Percentiles rank a stretch among this genome's conserved stretches.
Evolutionary conservation across 371 early-diverging fungal genomes (phyloP).

Genomic region (Nematocida sp.): DNA sequence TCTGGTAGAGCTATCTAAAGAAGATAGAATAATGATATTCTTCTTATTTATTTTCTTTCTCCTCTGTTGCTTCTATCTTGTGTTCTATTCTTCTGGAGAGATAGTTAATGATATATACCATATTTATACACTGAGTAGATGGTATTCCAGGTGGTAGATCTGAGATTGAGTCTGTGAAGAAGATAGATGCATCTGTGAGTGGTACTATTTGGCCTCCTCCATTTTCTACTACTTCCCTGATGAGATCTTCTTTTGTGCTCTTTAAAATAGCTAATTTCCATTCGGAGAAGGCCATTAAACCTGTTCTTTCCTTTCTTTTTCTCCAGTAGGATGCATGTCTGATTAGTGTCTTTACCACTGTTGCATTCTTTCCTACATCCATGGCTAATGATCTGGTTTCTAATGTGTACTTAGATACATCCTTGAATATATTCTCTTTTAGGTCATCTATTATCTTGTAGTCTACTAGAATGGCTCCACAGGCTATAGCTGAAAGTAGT

Average conservation of each 20-base stretch:
- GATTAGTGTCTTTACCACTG: conserved; percentile 11
- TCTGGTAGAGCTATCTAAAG: too few species aligned
- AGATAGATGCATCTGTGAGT: neutral
- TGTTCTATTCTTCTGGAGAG: too few species aligned
- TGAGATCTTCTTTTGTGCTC: neutral
- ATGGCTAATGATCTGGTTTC: neutral
- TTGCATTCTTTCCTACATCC: conserved; percentile 26
- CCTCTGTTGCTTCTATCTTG: too few species aligned
- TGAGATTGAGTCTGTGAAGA: too few species aligned
- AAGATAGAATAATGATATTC: too few species aligned
- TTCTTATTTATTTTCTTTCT: too few species aligned
- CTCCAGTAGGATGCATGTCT: conserved; percentile 6
- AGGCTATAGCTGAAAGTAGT: conserved; percentile 57
- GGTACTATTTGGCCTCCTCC: conserved; percentile 20
- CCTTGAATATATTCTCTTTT: neutral
- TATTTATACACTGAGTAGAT: neutral
- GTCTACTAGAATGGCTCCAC: conserved; percentile 60
- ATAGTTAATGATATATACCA: too few species aligned
- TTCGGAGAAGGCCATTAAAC: conserved; percentile 57
- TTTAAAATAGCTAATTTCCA: conserved; percentile 54
- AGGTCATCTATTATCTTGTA: conserved; percentile 57
- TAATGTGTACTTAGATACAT: neutral
- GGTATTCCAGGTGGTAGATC: neutral
- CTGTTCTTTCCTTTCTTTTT: conserved; percentile 7
- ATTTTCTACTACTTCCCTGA: conserved; percentile 28